Base-by-base conservation (phyloP, 495 filamentous ascomycete genomes). In the Penicillium subrubescens region DNA sequence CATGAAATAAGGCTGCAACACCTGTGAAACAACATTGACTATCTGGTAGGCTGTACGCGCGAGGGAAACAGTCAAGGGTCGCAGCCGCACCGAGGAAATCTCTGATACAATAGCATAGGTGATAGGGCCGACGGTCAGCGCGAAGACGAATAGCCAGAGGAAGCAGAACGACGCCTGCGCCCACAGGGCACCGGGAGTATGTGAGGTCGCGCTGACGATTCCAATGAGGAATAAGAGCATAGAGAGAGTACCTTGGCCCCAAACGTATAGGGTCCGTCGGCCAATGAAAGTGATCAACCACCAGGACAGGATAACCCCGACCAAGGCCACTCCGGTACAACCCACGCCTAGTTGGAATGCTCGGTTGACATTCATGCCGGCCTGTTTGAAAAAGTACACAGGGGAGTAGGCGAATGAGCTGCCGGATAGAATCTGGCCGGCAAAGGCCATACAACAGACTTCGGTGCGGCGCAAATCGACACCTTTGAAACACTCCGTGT, bases 51-150 rank as follows among this genome's bases (percentile, higher is more conserved):
- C 75, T 51, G 87, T 86, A 10, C 89, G 83, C 0, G 87, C 85
- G 0, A 89, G 72, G 6, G 81, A 86, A 21, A 89, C 84, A 3
- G 90, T 90, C 77, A 91, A 86, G 56, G 86, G 84, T 29, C 89
- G 86, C 17, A 92, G 81, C 4, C 89, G 81, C 23, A 88, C 79
- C 0, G 89, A 88, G 2, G 88, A 88, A 6, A 87, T 80, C 66
- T 92, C 90, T n/a, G 87, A 83, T 21, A 92, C 88, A 41, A 92
- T 82, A 5, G 87, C 87, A 71, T 90, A 93, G 59, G 87, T 86
- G 19, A 93, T 86, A 1, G 89, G 90, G 0, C 90, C 90, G 8
- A 93, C 84, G 0, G 88, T 88, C 50, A 86, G 73, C 34, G 90
- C 87, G 71, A 92, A 93, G 15, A 83, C 80, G 65, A 91, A 76